Evolutionary conservation across 257 asterid genomes (phyloP), one percentile per base, ranked within the genome.

Genomic region (Solanum medicagineum): DNA sequence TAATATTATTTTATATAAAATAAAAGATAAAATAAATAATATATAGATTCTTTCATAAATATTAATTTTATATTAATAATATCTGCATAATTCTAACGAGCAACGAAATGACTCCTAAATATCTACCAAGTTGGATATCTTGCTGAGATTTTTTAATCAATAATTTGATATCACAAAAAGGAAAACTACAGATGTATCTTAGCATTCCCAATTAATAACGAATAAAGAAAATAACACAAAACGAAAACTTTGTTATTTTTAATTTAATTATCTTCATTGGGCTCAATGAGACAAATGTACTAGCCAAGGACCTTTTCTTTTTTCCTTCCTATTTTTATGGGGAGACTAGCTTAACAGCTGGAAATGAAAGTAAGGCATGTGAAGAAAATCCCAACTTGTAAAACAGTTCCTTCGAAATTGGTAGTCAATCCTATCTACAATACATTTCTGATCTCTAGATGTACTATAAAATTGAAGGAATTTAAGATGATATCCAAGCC

Each of bases 261-360:
- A 51, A 77, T 77, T 77, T 1, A 4, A 15, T 51, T 77, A 77
- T 51, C 83, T 77, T 77, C 63, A 77, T 77, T 77, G 83, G 83
- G 83, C 63, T 77, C 63, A 51, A 77, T 77, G 83, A 77, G 83
- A 77, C 63, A 77, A 77, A 26, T 77, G 63, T 36, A 24, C 24
- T 51, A 14, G 83, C 83, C 45, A 77, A 26, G 8, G 83, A 51
- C 26, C 7, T 26, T 15, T 9, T 12, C 45, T 49, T 45, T 74
- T 9, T 1, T 10, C 24, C 4, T 79, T 66, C 75, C 49, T 29
- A 6, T 79, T 26, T 77, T 53, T 53, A 79, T 79, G 49, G 83
- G 83, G 49, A 79, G 83, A 79, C 65, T 79, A 79, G 65, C 47
- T 79, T 26, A 53, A 53, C 65, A 79, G 83, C 83, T 79, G 83